Conservation (phyloP, 75 land plant species). For the Chamaecyparis obtusa region DNA sequence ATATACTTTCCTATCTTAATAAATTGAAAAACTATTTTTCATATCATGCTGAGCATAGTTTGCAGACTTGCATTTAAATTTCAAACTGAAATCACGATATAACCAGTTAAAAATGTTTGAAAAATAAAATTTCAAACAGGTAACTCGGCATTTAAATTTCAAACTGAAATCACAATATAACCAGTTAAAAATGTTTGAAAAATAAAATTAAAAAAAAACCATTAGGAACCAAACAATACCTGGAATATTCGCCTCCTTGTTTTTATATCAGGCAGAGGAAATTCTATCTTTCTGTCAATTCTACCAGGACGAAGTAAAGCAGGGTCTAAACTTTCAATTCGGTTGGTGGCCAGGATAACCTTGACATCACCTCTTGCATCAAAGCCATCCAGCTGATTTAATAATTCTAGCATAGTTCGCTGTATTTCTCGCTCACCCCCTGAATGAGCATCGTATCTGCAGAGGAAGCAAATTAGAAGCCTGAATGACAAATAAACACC, state of each 20-base stretch:
- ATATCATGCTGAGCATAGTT: too few species aligned
- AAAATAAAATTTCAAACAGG: not conserved
- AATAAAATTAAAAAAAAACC: not conserved
- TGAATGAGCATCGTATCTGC: slow-evolving; percentile 90
- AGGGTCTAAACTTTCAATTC: slow-evolving; percentile 89
- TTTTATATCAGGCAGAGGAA: slow-evolving; percentile 84
- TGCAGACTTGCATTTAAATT: too few species aligned
- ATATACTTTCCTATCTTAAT: too few species aligned
- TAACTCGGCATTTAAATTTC: not conserved
- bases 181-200: not conserved
- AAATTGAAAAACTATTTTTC: too few species aligned
- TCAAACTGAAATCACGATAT: not conserved
- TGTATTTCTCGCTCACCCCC: slow-evolving; percentile 93
- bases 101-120: not conserved
- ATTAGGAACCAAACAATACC: slow-evolving; percentile 31
- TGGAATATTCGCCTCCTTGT: slow-evolving; percentile 84
- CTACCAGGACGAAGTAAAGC: slow-evolving; percentile 92
- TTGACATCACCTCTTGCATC: slow-evolving; percentile 92
- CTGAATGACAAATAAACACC: not conserved
- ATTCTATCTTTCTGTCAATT: slow-evolving; percentile 89
- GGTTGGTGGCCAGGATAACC: slow-evolving; percentile 87
- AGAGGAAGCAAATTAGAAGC: not conserved
- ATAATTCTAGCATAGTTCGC: slow-evolving; percentile 83
- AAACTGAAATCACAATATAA: not conserved
- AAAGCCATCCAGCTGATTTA: slow-evolving; percentile 91